phyloP scores from a whole-genome alignment of 2,329 filamentous ascomycete species.

The Aureobasidium pullulans region DNA sequence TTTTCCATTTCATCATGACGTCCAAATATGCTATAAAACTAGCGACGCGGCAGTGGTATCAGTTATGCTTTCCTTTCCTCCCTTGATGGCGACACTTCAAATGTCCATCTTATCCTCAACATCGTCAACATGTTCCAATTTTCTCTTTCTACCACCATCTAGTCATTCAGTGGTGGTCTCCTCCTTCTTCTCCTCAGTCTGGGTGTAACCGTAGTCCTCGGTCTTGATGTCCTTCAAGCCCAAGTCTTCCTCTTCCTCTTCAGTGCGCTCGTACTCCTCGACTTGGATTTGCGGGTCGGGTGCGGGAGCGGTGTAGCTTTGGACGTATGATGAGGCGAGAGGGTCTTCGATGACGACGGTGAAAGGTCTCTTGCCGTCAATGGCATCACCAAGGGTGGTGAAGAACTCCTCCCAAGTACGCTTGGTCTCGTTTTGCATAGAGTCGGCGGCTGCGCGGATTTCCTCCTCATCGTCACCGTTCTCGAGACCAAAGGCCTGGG shows the following conservation, averaged over 20 bases:
- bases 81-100: background rate
- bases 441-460: slow-evolving; percentile 61
- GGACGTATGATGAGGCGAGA: slow-evolving; percentile 86
- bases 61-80: background rate
- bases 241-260: slow-evolving; percentile 88
- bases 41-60: background rate
- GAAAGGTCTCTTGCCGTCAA: slow-evolving; percentile 72
- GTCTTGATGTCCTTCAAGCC: slow-evolving; percentile 89
- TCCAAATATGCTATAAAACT: background rate
- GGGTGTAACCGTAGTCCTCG: slow-evolving; percentile 57
- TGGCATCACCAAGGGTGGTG: slow-evolving; percentile 63
- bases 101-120: slow-evolving; percentile 12
- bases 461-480: slow-evolving; percentile 39
- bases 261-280: slow-evolving; percentile 78
- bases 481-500: slow-evolving; percentile 74
- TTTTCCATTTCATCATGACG: background rate
- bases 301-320: slow-evolving; percentile 71
- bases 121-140: slow-evolving; percentile 11
- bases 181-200: background rate
- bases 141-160: slow-evolving; percentile 11
- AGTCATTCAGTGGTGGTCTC: slow-evolving; percentile 2
- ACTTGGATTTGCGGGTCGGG: slow-evolving; percentile 76
- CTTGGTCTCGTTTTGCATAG: slow-evolving; percentile 59
- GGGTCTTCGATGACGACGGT: slow-evolving; percentile 80
- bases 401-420: slow-evolving; percentile 78